These are phyloP conservation scores for Ophiocordyceps sinensis DNA, from an alignment of 2,329 filamentous ascomycete genomes.

Conservation along the genomic window DNA sequence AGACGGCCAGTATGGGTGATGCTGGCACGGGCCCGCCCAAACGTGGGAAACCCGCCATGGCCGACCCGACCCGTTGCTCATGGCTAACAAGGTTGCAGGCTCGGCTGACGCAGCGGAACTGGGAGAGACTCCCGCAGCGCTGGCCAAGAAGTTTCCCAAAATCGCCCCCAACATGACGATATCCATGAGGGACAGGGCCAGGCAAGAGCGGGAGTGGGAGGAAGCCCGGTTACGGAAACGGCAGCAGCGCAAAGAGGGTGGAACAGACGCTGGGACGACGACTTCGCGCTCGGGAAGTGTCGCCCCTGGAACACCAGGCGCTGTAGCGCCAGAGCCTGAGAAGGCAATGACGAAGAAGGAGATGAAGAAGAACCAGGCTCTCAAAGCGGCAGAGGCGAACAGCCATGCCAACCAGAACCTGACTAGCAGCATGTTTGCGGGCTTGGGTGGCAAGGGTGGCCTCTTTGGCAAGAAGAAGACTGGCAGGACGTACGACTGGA, in stretches of 20 bases:
- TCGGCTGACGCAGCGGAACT: slow-evolving; percentile 19
- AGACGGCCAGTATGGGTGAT: slow-evolving; percentile 33
- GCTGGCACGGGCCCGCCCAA: slow-evolving; percentile 42
- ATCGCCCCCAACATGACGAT: slow-evolving; percentile 35
- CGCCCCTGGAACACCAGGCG: slow-evolving; percentile 46
- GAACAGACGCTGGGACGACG: slow-evolving; percentile 31
- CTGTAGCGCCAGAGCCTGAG: slow-evolving; percentile 46
- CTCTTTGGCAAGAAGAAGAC: slow-evolving; percentile 45
- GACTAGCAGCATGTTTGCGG: slow-evolving; percentile 60
- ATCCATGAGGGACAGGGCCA: slow-evolving; percentile 46
- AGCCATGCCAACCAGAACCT: slow-evolving; percentile 72
- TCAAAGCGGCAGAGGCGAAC: slow-evolving; percentile 62
- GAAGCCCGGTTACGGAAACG: slow-evolving; percentile 56
- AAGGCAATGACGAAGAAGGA: slow-evolving; percentile 82
- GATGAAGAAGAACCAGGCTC: slow-evolving; percentile 57
- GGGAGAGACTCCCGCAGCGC: slow-evolving; percentile 23
- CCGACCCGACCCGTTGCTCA: slow-evolving; percentile 2
- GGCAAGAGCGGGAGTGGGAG: slow-evolving; percentile 56
- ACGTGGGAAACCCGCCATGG: slow-evolving; percentile 27
- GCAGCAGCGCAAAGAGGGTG: slow-evolving; percentile 45
- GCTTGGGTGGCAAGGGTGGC: slow-evolving; percentile 47
- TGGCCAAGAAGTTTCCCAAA: slow-evolving; percentile 29
- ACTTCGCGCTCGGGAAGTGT: slow-evolving; percentile 39
- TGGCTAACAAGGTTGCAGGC: slow-evolving; percentile 16
- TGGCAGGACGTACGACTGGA: slow-evolving; percentile 60